Base-by-base conservation (phyloP, 208 protist genomes). In the Histomonas meleagridis region DNA sequence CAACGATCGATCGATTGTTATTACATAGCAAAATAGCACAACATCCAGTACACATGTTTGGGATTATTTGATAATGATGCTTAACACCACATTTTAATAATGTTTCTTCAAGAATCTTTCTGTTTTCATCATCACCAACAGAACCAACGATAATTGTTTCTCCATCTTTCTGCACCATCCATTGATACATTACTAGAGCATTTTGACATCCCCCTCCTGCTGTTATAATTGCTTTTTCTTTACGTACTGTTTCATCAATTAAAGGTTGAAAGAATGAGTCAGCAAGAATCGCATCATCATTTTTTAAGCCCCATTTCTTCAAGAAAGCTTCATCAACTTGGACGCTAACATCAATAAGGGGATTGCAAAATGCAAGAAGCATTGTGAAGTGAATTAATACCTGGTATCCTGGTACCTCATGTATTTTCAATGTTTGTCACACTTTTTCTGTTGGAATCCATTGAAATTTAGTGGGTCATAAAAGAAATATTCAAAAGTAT, bases 141-240 rank as follows among this genome's bases (percentile, higher is more conserved):
- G 18, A 90, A 14, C 76, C 76, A 60, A 90, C 14, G 23, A 28
- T 28, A 28, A 26, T 26, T 90, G 76, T 90, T 14, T 28, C 76
- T 28, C 76, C 76, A 28, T 90, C 48, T 90, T 49, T 65, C 26
- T 60, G 76, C 26, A 90, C 14, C 76, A 90, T 90, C 76, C 76
- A 90, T 26, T 62, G 57, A 62, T 14, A 14, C 26, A 62, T 26
- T 28, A 14, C 18, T 28, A 62, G 14, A 14, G 57, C 14, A 26
- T 62, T 62, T 62, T 28, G 57, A 14, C 18, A 28, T 14, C 18
- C 14, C 14, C 57, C 57, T 28, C 57, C 57, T 28, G 57, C 57
- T 28, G 26, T 62, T 14, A 28, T 28, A 28, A 28, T 26, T 26
- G 26, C 57, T 62, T 14, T 28, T 26, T 14, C 14, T 26, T 28